phyloP scores from a whole-genome alignment of 768 basidiomycete species.

The Tephrocybe sp. region DNA sequence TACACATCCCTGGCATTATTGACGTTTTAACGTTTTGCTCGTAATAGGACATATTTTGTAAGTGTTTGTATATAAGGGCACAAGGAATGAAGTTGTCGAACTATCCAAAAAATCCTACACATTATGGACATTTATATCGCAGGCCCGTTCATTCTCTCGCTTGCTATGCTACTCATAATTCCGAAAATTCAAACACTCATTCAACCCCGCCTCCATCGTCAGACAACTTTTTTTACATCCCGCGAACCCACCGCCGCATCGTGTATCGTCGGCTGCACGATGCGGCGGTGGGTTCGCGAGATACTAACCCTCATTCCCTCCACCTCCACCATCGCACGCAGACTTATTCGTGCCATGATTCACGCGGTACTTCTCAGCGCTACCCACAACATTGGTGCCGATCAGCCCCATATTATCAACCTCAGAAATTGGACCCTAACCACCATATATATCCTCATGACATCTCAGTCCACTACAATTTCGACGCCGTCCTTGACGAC shows the following conservation, averaged over 20 bases:
- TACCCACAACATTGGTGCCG: neutral
- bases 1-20: too few species aligned
- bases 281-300: neutral
- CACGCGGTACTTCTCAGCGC: neutral
- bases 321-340: neutral
- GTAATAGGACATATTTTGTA: too few species aligned
- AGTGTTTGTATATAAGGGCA: neutral
- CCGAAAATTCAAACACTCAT: neutral
- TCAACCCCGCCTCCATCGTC: neutral
- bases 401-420: neutral
- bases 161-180: neutral
- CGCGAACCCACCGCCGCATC: slow-evolving; percentile 1
- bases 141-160: neutral
- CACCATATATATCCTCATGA: neutral
- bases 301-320: neutral
- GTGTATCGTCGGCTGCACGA: neutral
- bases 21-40: too few species aligned
- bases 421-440: slow-evolving; percentile 2
- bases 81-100: neutral
- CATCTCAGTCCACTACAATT: neutral
- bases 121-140: neutral
- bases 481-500: neutral
- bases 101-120: neutral
- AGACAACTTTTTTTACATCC: neutral
- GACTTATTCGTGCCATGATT: neutral